phyloP scores from a whole-genome alignment of 2,329 filamentous ascomycete genomes.

The Xylariaceae sp. region DNA sequence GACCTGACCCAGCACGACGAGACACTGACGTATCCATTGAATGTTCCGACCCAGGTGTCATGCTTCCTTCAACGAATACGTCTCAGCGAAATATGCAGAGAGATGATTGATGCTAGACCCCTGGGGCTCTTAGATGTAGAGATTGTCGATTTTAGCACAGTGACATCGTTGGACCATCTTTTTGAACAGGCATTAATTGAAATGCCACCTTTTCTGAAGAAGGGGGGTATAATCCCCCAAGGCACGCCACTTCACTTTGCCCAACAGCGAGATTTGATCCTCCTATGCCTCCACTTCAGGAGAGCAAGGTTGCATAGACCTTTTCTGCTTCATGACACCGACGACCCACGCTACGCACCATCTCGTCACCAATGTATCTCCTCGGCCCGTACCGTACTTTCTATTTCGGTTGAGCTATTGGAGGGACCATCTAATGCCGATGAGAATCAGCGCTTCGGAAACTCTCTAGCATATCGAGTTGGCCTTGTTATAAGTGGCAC shows the following conservation, averaged over 20 bases:
- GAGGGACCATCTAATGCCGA: slow-evolving; percentile 7
- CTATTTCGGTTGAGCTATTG: slow-evolving; percentile 31
- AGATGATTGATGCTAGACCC: slow-evolving; percentile 44
- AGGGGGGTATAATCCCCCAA: slow-evolving; percentile 19
- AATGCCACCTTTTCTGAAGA: slow-evolving; percentile 31
- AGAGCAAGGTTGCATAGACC: slow-evolving; percentile 39
- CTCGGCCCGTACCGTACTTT: slow-evolving; percentile 36
- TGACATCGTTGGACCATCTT: slow-evolving; percentile 44
- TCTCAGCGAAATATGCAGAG: slow-evolving; percentile 47
- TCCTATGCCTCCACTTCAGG: slow-evolving; percentile 35
- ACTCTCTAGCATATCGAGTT: slow-evolving; percentile 24
- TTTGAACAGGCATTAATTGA: slow-evolving; percentile 31
- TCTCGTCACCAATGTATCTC: slow-evolving; percentile 34
- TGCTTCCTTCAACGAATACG: slow-evolving; percentile 49
- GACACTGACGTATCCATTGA: slow-evolving; percentile 39
- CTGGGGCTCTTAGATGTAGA: slow-evolving; percentile 32
- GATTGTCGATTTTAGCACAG: slow-evolving; percentile 40
- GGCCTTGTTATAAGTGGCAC: slow-evolving; percentile 35
- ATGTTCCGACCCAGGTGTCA: slow-evolving; percentile 45
- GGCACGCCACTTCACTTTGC: slow-evolving; percentile 24
- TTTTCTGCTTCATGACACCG: slow-evolving; percentile 34
- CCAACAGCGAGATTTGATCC: slow-evolving; percentile 33
- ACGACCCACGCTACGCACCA: slow-evolving; percentile 22
- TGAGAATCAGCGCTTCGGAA: background rate
- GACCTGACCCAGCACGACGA: slow-evolving; percentile 43